These are phyloP conservation scores for Alternaria rosae DNA, from an alignment of 2,329 filamentous ascomycete species.

Conservation along the genomic window DNA sequence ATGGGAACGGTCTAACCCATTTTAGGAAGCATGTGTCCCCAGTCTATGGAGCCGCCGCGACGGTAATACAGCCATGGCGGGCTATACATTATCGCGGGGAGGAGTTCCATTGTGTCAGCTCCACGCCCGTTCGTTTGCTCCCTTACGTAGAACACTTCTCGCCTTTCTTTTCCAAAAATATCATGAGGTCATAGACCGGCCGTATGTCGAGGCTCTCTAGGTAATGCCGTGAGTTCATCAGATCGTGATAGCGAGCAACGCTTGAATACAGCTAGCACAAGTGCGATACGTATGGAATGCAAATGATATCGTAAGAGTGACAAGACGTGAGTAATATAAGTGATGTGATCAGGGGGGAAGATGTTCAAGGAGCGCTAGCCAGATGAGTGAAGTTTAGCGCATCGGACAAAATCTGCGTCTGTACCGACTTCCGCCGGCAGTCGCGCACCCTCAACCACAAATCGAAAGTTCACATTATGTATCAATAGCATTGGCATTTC, in stretches of 20 bases:
- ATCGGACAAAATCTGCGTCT: slow-evolving; percentile 21
- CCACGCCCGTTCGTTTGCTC: neutral
- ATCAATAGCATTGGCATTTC: slow-evolving; percentile 27
- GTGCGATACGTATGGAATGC: neutral
- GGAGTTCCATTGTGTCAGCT: too few relatives aligned
- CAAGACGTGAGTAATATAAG: neutral
- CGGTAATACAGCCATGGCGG: neutral
- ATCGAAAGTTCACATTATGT: slow-evolving; percentile 19
- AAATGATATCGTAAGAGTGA: neutral
- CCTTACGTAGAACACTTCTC: neutral
- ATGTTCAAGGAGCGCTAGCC: neutral
- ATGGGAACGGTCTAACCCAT: neutral
- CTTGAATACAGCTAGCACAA: neutral
- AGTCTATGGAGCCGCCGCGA: neutral
- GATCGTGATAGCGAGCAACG: neutral
- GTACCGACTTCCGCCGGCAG: slow-evolving; percentile 6
- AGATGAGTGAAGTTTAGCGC: slow-evolving; percentile 18
- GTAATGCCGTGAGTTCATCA: neutral
- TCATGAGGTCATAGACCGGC: neutral
- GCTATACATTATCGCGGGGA: neutral
- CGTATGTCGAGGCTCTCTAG: neutral
- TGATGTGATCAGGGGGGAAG: neutral
- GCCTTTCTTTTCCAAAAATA: neutral
- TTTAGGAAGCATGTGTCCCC: neutral
- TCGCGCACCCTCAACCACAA: neutral